Base-by-base conservation (phyloP, 306 rosid genomes). In the Medicago arabica region DNA sequence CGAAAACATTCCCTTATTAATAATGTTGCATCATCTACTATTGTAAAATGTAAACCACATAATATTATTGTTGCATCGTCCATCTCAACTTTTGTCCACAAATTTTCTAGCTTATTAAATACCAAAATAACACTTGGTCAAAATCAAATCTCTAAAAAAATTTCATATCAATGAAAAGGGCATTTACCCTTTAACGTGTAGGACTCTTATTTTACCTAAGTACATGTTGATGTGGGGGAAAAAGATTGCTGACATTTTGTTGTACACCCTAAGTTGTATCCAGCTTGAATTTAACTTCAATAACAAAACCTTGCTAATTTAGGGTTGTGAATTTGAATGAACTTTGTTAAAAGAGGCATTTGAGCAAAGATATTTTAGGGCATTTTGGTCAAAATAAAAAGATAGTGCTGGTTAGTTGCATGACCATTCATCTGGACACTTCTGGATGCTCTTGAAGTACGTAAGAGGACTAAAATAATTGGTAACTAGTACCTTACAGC, bases 281-380 rank as follows among this genome's bases (percentile, higher is more conserved):
- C 80, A 78, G 75, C 83, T 78, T 44, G 67, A 74, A 44, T 23
- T 76, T 63, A 50, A 58, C 53, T 44, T 15, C 46, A 55, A 6
- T 19, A 19, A 14, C 34, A 47, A 59, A 75, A 16, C 7, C 67
- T 2, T 60, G 2, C 50, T 16, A 25, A 61, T 40, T 75, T 50
- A 2, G 23, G 68, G n/a, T 11, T 1, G 13, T 74, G 18, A 59
- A 67, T 67, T 57, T 36, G 9, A 47, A 13, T 47, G 11, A 67
- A 67, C 69, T 14, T 54, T 77, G 69, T 43, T 28, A 44, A 46
- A 72, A 41, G 9, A 28, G 7, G 17, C 9, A 53, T 17, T 44
- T 63, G 0, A 18, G 6, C 11, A 6, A 28, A 83, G 83, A 83
- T 83, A 80, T 80, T 83, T 69, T 68, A 28, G 71, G 83, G 79